Percentiles rank a stretch among this genome's conserved stretches.
Evolutionary conservation across 1,284 basidiomycete species (phyloP).

Genomic region (Cutaneotrichosporon dermatis): DNA sequence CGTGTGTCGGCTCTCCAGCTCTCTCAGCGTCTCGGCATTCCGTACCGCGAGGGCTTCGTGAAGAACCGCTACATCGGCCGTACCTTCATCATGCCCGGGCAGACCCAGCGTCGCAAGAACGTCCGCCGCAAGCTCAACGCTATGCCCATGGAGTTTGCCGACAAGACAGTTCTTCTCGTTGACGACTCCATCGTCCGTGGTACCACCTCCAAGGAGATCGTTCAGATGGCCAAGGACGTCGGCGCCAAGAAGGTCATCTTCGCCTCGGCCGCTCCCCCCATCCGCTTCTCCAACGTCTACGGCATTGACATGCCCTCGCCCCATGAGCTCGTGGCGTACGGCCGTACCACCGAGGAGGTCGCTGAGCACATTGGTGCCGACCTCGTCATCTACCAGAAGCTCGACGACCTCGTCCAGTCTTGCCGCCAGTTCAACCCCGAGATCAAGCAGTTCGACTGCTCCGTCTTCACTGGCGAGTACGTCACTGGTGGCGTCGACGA

Average conservation of each 20-base stretch:
- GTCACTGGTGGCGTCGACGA: conserved; percentile 91
- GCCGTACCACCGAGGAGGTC: conserved; percentile 69
- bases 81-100: conserved; percentile 99
- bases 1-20: conserved; percentile 93
- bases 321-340: conserved; percentile 85
- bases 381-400: conserved; percentile 94
- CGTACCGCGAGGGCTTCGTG: conserved; percentile 97
- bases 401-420: conserved; percentile 81
- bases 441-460: conserved; percentile 86
- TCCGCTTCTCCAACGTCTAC: conserved; percentile 88
- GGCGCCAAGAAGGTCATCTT: conserved; percentile 98
- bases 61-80: conserved; percentile 98
- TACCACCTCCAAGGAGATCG: conserved; percentile 97
- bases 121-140: conserved; percentile 95
- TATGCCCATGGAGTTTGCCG: conserved; percentile 96
- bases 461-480: conserved; percentile 96
- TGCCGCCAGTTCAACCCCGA: conserved; percentile 80
- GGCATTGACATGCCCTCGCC: conserved; percentile 99
- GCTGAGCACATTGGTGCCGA: conserved; percentile 88
- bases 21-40: conserved; percentile 85
- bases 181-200: conserved; percentile 99
- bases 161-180: conserved; percentile 90
- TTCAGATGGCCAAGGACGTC: conserved; percentile 99
- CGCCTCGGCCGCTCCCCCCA: conserved; percentile 82
- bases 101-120: conserved; percentile 81